Conservation (phyloP, 345 rosid species). For the Chamaenerion angustifolium region DNA sequence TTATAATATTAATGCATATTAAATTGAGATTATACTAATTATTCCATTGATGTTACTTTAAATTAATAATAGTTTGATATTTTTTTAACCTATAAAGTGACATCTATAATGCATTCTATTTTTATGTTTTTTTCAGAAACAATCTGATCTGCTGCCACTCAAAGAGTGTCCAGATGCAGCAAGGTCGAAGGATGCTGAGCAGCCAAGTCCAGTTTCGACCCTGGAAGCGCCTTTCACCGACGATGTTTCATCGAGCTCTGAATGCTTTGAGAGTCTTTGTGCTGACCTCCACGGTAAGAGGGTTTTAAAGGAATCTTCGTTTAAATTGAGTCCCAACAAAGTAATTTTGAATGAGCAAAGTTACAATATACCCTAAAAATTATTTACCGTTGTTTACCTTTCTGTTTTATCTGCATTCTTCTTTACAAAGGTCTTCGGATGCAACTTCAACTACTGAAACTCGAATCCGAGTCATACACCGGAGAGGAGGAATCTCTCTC, state of each 20-base stretch:
- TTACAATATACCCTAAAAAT: neutral
- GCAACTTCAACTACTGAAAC: constrained; percentile 85
- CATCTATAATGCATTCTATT: no score
- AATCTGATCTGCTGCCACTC: constrained; percentile 29
- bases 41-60: no score
- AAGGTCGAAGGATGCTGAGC: constrained; percentile 66
- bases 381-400: neutral
- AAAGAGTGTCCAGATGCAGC: constrained; percentile 11
- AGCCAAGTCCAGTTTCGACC: constrained; percentile 92
- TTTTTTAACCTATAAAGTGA: no score
- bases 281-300: constrained; percentile 88
- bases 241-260: constrained; percentile 66
- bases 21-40: no score
- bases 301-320: no score
- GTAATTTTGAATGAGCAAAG: no score
- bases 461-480: constrained; percentile 46
- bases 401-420: neutral
- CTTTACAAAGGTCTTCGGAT: constrained; percentile 54
- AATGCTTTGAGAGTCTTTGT: constrained; percentile 83
- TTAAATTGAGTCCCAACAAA: no score
- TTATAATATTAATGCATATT: no score
- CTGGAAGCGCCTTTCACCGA: constrained; percentile 73
- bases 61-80: no score
- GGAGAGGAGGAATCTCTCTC: constrained; percentile 42
- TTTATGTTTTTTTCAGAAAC: no score